Conservation (phyloP, 2,329 filamentous ascomycete genomes). For the Oidium heveae region DNA sequence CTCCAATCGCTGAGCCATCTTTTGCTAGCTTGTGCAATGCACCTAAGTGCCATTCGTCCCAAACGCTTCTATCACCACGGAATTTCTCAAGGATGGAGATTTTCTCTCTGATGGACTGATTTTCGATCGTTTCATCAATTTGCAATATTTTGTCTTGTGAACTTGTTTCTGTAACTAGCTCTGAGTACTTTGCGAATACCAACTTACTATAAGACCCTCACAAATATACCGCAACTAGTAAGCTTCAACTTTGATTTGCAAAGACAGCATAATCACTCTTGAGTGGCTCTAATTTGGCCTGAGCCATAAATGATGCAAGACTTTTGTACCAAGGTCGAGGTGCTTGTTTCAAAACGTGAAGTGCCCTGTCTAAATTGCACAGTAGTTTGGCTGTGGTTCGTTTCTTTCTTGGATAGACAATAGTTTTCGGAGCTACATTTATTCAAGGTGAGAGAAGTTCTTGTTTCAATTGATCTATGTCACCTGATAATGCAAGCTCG, state of each 20-base stretch:
- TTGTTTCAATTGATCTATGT: not conserved
- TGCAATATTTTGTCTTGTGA: no score
- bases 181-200: no score
- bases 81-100: no score
- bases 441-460: not conserved
- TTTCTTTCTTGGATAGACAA: not conserved
- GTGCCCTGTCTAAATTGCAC: not conserved
- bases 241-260: not conserved
- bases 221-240: not conserved
- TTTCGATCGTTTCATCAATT: no score
- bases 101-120: no score
- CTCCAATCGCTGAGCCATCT: not conserved
- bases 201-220: no score
- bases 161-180: no score
- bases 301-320: not conserved
- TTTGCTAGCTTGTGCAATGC: not conserved
- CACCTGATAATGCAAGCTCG: no score
- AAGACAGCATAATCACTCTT: not conserved
- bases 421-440: no score
- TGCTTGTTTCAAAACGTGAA: not conserved
- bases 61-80: no score
- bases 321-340: not conserved
- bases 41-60: not conserved
- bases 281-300: not conserved
- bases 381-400: not conserved